Evolutionary conservation across 2,329 filamentous ascomycete genomes (phyloP), one percentile per base, ranked within the genome.

Genomic region (Alternaria conjuncta): DNA sequence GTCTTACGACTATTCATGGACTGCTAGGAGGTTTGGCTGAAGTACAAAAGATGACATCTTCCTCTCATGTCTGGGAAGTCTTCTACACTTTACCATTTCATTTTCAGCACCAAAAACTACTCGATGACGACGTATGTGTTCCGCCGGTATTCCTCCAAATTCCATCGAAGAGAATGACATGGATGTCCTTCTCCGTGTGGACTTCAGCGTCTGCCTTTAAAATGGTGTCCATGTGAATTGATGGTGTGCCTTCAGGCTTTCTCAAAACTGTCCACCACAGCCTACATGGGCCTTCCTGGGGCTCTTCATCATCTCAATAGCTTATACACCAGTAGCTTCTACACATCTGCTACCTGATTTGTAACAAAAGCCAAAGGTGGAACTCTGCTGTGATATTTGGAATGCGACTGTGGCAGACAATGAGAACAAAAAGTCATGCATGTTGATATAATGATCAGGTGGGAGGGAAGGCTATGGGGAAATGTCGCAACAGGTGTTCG

Each of bases 161-260:
- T 3, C 18, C 36, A 41, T 1, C 36, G 1, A 41, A 18, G 1
- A 18, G 2, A 41, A 18, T 1, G 0, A 41, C 1, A 3, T 41
- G 36, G 1, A 18, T 41, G 3, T 2, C 15, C n/a, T 18, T 41
- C 36, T 18, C 8, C n/a, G 36, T 41, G 8, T 41, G 9, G 8
- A 41, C 36, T 41, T 41, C 0, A 41, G 36, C 36, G 0, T 18
- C n/a, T 41, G 36, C n/a, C 7, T 41, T 9, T 18, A 4, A 41
- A 41, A 18, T 18, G 36, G 36, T 41, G 1, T 41, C 1, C 36
- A 18, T 0, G 36, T 41, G 36, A 1, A 18, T 41, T 2, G 15
- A 18, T 41, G 1, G 0, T 18, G 36, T 41, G 36, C 36, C 1
- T 41, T 18, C n/a, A 18, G 36, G n/a, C 36, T 18, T 41, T 41